Evolutionary conservation across 306 rosid species (phyloP).

Genomic region (Cajanus cajan): DNA sequence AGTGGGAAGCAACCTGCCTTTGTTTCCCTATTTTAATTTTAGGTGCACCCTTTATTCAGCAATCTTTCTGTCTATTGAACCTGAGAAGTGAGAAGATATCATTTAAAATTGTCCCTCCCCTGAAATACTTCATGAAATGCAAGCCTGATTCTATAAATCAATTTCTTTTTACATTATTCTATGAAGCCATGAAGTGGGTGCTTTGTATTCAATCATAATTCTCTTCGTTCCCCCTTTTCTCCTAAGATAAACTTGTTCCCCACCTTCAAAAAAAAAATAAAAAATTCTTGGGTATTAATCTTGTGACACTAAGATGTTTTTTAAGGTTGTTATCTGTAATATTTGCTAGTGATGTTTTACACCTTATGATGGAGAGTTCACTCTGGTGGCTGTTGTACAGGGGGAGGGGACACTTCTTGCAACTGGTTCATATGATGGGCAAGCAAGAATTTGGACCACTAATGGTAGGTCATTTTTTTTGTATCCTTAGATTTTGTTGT

Average conservation of each 20-base stretch:
- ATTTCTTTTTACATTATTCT: background rate
- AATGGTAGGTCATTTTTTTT: conserved; percentile 55
- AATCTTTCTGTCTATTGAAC: background rate
- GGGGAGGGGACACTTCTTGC: conserved; percentile 93
- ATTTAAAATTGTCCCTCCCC: background rate
- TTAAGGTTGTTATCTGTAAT: background rate
- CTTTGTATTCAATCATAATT: background rate
- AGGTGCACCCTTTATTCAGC: background rate
- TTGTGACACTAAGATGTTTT: background rate
- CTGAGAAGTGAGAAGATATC: background rate
- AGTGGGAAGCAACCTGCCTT: background rate
- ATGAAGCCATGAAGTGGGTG: background rate
- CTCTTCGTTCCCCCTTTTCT: background rate
- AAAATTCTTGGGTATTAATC: background rate
- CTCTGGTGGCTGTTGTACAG: conserved; percentile 36
- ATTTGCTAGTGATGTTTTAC: conserved; percentile 12
- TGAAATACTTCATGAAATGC: background rate
- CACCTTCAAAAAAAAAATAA: background rate
- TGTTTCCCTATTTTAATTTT: background rate
- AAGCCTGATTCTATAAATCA: background rate
- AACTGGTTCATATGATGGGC: conserved; percentile 96
- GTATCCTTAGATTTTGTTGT: background rate
- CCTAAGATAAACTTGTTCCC: background rate
- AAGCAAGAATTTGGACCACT: conserved; percentile 90
- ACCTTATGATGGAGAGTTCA: background rate